Evolutionary conservation across 306 rosid genomes (phyloP), one percentile per base, ranked within the genome.

Genomic region (Senna tora): DNA sequence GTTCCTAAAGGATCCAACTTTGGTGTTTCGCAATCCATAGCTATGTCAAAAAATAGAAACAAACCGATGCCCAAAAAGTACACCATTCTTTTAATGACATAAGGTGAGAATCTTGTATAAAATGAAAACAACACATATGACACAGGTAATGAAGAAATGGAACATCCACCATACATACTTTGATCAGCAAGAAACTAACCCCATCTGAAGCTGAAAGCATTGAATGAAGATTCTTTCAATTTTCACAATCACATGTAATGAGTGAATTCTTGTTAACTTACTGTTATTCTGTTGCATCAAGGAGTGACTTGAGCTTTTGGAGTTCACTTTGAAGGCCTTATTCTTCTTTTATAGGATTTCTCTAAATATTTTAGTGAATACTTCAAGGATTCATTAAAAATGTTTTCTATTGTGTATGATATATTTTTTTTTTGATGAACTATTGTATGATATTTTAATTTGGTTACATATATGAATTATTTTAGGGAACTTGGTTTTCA

Each of bases 181-280:
- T 41, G 67, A 65, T 28, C 51, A 33, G 56, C 42, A 63, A 57
- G 60, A 56, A 68, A 77, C 98, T 56, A 85, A 94, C 98, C 96
- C 98, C 97, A 73, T 94, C 95, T 47, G 97, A 89, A 75, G 96
- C 98, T 28, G 87, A 80, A 80, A 94, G 87, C 79, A 91, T 94
- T 20, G 97, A 86, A 36, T 84, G 98, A 60, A 94, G 97, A 81
- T 94, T 94, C 98, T 91, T 82, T 94, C 98, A 83, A 91, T 94
- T 83, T 94, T 94, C 21, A 91, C 97, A 74, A 85, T 86, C 77
- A 91, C 96, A 19, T 85, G 88, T 75, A n/a, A n/a, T n/a, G n/a
- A n/a, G n/a, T n/a, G n/a, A n/a, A n/a, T n/a, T n/a, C n/a, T n/a
- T n/a, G n/a, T n/a, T n/a, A n/a, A n/a, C n/a, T n/a, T n/a, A n/a